Conservation (phyloP, 2,329 filamentous ascomycete genomes). For the Fusarium newnesense region DNA sequence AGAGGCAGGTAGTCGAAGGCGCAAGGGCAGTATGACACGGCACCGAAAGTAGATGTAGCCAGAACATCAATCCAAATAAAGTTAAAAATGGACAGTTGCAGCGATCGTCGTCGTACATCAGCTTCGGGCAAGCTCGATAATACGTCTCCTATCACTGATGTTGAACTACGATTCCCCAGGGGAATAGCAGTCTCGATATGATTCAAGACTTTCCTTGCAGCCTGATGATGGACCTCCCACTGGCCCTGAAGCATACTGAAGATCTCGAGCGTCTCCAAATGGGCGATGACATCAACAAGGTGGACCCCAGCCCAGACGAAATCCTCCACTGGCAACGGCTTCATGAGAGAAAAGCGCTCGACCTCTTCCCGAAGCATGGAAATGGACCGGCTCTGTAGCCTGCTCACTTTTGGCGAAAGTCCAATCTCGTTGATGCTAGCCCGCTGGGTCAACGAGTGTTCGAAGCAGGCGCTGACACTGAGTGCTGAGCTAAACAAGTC, state of each 20-base stretch:
- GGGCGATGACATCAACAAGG: neutral
- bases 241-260: slow-evolving; percentile 5
- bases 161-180: neutral
- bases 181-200: neutral
- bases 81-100: neutral
- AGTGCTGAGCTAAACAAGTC: neutral
- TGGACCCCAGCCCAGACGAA: neutral
- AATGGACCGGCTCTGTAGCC: neutral
- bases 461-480: neutral
- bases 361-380: neutral
- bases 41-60: neutral
- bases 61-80: slow-evolving; percentile 3
- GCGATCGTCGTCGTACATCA: neutral
- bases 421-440: neutral
- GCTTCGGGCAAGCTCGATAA: neutral
- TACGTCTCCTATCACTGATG: neutral
- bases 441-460: neutral
- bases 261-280: neutral
- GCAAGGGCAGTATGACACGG: neutral
- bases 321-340: neutral
- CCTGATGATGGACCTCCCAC: neutral
- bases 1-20: neutral
- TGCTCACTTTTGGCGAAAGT: neutral
- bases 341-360: neutral
- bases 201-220: neutral